A percentile compares a stretch with the other conserved stretches of the same genome.
phyloP scores from a whole-genome alignment of 371 early-diverging fungal species.

The Sporodiniella umbellata region DNA sequence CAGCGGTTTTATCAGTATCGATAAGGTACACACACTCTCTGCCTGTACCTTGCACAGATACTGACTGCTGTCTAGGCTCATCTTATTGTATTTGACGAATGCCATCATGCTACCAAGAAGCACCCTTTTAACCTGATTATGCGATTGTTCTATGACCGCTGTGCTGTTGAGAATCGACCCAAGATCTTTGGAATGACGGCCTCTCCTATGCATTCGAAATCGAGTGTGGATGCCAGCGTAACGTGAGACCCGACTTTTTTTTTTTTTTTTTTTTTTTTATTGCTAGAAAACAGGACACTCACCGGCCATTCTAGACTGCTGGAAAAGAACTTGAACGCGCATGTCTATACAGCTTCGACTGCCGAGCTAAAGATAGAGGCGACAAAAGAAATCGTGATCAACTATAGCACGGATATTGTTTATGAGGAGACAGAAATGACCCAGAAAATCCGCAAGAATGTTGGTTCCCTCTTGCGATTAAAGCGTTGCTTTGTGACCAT shows the following conservation, averaged over 20 bases:
- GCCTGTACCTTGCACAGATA: too few species aligned
- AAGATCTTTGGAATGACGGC: constrained; percentile 95
- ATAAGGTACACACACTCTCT: too few species aligned
- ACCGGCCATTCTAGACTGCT: constrained; percentile 54
- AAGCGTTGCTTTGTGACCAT: constrained; percentile 33
- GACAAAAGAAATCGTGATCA: constrained; percentile 50
- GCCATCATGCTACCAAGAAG: constrained; percentile 83
- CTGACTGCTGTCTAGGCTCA: too few species aligned
- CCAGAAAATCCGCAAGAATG: constrained; percentile 29
- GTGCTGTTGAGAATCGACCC: constrained; percentile 53
- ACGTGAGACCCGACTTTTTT: constrained; percentile 19
- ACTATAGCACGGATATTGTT: too few species aligned
- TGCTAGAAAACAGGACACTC: too few species aligned
- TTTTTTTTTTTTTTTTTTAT: not conserved
- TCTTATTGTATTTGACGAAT: constrained; percentile 90
- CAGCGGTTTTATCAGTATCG: constrained; percentile 63
- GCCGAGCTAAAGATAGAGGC: too few species aligned
- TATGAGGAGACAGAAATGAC: constrained; percentile 46
- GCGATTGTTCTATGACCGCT: constrained; percentile 75
- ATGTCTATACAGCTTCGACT: constrained; percentile 61
- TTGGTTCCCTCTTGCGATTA: constrained; percentile 31
- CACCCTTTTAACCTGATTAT: constrained; percentile 86
- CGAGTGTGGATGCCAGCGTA: constrained; percentile 39
- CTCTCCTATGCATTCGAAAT: constrained; percentile 67
- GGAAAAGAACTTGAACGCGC: constrained; percentile 64